Percentiles rank a stretch among this genome's conserved stretches.
These are phyloP conservation scores for Paecilomyces formosus DNA, from an alignment of 2,329 filamentous ascomycete genomes.

Conservation along the genomic window DNA sequence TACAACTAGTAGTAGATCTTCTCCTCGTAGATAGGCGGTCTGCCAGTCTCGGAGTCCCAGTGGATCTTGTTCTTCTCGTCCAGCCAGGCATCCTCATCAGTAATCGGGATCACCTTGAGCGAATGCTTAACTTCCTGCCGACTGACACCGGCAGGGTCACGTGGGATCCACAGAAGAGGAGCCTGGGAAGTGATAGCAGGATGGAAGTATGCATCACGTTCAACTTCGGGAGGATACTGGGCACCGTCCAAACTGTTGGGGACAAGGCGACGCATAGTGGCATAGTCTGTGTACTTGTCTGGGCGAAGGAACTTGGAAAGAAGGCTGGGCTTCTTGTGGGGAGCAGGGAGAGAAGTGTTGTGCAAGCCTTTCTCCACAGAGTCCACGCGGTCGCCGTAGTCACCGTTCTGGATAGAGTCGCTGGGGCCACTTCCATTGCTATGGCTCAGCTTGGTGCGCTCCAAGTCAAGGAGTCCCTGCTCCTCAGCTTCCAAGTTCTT, in stretches of 20 bases:
- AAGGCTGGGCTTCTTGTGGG: conserved; percentile 26
- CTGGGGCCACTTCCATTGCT: conserved; percentile 6
- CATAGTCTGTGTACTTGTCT: conserved; percentile 67
- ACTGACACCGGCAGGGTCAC: conserved; percentile 66
- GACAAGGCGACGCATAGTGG: conserved; percentile 60
- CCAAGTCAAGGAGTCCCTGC: conserved; percentile 36
- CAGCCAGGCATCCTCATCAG: conserved; percentile 66
- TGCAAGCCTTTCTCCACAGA: conserved; percentile 28
- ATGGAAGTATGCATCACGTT: conserved; percentile 65
- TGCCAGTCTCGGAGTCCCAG: conserved; percentile 50
- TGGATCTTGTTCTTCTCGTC: conserved; percentile 62
- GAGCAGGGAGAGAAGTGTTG: conserved; percentile 13
- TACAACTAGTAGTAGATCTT: conserved; percentile 44
- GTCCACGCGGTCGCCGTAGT: conserved; percentile 17
- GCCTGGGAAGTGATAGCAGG: conserved; percentile 57
- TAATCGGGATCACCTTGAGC: conserved; percentile 64
- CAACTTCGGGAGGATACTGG: conserved; percentile 54
- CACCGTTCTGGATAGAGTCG: too few relatives aligned
- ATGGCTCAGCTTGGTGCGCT: conserved; percentile 10
- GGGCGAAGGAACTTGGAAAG: conserved; percentile 61
- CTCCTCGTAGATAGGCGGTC: conserved; percentile 53
- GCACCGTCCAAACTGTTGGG: conserved; percentile 51
- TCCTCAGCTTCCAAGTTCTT: conserved; percentile 59
- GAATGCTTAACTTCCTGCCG: conserved; percentile 71
- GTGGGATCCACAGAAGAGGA: conserved; percentile 78